Evolutionary conservation across 2,329 filamentous ascomycete genomes (phyloP).

Genomic region (Verticillium longisporum): DNA sequence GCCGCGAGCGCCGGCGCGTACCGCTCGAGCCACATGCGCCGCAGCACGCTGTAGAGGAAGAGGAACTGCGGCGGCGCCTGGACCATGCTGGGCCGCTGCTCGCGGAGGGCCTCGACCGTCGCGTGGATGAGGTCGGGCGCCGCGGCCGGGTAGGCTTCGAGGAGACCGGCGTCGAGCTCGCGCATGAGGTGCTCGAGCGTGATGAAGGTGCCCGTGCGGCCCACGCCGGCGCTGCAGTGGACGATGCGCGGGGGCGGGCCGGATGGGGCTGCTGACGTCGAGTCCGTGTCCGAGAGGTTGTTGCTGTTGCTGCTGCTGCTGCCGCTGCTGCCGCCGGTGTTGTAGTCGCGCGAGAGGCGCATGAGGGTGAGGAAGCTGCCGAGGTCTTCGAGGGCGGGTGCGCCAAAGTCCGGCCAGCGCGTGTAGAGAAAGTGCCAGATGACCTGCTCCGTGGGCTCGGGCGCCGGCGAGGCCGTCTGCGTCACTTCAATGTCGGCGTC

Average conservation of each 20-base stretch:
- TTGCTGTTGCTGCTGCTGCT: background rate
- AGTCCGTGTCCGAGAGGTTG: background rate
- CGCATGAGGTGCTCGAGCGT: slow-evolving; percentile 85
- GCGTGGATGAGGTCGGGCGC: slow-evolving; percentile 62
- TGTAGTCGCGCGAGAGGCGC: slow-evolving; percentile 53
- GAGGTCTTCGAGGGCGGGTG: slow-evolving; percentile 64
- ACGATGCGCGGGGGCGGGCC: slow-evolving; percentile 62
- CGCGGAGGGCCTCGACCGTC: slow-evolving; percentile 71
- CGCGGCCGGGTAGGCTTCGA: slow-evolving; percentile 39
- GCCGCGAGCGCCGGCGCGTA: slow-evolving; percentile 31
- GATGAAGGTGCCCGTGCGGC: slow-evolving; percentile 91
- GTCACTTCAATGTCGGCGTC: slow-evolving; percentile 18
- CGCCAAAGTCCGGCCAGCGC: slow-evolving; percentile 85
- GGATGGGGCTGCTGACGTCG: background rate
- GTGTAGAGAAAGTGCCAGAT: slow-evolving; percentile 83
- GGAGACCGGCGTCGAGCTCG: slow-evolving; percentile 69
- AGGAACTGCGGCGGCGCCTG: slow-evolving; percentile 78
- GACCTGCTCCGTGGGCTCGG: slow-evolving; percentile 30
- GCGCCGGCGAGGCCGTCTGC: slow-evolving; percentile 24
- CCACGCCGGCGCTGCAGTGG: slow-evolving; percentile 88
- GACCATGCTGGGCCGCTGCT: slow-evolving; percentile 93
- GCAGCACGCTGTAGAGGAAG: slow-evolving; percentile 84
- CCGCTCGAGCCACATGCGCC: slow-evolving; percentile 65
- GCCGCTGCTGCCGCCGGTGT: slow-evolving; percentile 28
- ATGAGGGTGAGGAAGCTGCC: slow-evolving; percentile 64